These are phyloP conservation scores for Pleurozium schreberi DNA, from an alignment of 225 moss, liverwort and hornwort genomes.

Conservation along the genomic window DNA sequence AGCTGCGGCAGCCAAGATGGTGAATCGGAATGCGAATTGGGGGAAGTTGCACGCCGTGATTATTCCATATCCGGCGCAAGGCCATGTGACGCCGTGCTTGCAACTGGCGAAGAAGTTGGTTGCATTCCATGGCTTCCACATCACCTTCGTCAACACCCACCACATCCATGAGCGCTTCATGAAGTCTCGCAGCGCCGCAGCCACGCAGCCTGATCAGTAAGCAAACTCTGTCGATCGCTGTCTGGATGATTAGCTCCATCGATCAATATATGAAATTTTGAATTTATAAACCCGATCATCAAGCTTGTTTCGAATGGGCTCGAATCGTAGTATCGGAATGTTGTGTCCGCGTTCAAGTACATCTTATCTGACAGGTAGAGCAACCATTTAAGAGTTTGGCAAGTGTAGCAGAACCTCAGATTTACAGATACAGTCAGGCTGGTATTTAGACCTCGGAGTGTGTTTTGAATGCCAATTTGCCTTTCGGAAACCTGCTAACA, in stretches of 20 bases:
- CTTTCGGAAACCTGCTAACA: neutral
- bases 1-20: neutral
- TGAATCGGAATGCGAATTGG: neutral
- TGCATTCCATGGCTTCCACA: neutral
- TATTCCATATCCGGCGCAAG: constrained; percentile 8
- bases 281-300: neutral
- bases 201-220: neutral
- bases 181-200: neutral
- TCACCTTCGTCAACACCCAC: constrained; percentile 20
- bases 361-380: neutral
- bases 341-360: neutral
- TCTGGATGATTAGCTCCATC: neutral
- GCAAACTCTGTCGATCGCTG: neutral
- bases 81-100: constrained; percentile 16
- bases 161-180: constrained; percentile 8
- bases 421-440: no score
- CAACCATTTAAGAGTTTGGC: neutral
- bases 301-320: neutral
- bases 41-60: constrained; percentile 11
- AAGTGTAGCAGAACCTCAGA: neutral
- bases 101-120: constrained; percentile 23
- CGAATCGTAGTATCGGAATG: no score
- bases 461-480: neutral
- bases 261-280: no score
- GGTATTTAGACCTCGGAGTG: neutral